Conservation (phyloP, 192 early-diverging fungal genomes). For the Coemansia umbellata region DNA sequence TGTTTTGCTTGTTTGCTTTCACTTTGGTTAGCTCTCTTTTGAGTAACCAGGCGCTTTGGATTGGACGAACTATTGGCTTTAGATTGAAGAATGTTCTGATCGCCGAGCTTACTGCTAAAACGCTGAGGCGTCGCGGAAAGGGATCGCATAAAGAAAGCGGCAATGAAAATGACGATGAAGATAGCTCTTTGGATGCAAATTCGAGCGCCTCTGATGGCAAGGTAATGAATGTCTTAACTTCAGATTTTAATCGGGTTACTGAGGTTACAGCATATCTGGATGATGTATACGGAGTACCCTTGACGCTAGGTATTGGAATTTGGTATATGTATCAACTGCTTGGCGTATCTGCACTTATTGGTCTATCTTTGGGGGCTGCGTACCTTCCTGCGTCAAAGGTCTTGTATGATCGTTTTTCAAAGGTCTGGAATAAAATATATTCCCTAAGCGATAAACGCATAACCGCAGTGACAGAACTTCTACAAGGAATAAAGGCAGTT, state of each 20-base stretch:
- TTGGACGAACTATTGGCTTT: conserved; percentile 60
- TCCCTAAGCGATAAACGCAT: conserved; percentile 68
- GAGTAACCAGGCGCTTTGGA: conserved; percentile 56
- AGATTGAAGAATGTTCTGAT: conserved; percentile 57
- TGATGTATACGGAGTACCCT: conserved; percentile 56
- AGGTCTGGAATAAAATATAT: conserved; percentile 55
- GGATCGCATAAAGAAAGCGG: conserved; percentile 26
- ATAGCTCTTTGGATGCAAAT: conserved; percentile 12
- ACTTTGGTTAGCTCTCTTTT: conserved; percentile 38
- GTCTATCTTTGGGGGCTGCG: conserved; percentile 61
- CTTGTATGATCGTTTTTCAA: conserved; percentile 50
- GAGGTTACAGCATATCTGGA: conserved; percentile 55
- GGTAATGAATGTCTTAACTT: conserved; percentile 68
- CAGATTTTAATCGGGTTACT: conserved; percentile 61
- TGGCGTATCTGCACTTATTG: conserved; percentile 73
- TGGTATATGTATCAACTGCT: conserved; percentile 67
- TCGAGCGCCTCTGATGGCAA: conserved; percentile 54
- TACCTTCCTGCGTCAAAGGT: conserved; percentile 54
- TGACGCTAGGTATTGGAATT: conserved; percentile 63
- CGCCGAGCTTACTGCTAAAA: conserved; percentile 64
- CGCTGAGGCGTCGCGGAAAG: conserved; percentile 55
- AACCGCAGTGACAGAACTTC: conserved; percentile 71
- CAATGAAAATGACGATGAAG: conserved; percentile 11
- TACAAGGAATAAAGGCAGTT: conserved; percentile 86
- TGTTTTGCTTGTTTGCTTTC: conserved; percentile 56